Evolutionary conservation across 2,329 filamentous ascomycete genomes (phyloP).

Genomic region (Fonsecaea pugnacius): DNA sequence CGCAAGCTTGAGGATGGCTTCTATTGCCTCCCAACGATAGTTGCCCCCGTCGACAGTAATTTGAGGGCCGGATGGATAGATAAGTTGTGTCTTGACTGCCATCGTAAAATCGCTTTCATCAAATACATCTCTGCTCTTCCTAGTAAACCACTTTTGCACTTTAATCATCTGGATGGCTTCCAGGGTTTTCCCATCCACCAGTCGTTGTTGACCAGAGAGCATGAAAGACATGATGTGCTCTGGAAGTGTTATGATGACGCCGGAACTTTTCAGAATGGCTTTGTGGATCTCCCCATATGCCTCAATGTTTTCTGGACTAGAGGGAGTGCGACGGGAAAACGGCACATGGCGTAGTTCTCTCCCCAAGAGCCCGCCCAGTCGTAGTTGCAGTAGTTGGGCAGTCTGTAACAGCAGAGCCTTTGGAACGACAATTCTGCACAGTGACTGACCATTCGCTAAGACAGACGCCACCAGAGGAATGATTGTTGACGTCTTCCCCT

Average conservation of each 20-base stretch:
- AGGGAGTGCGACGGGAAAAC: conserved; percentile 48
- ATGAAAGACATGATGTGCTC: conserved; percentile 68
- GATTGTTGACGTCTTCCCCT: conserved; percentile 64
- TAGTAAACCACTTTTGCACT: conserved; percentile 54
- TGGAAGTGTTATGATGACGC: conserved; percentile 65
- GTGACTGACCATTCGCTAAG: conserved; percentile 55
- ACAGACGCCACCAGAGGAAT: conserved; percentile 64
- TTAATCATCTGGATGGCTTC: conserved; percentile 46
- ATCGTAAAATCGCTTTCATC: conserved; percentile 71
- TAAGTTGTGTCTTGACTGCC: conserved; percentile 63
- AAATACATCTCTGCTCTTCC: conserved; percentile 58
- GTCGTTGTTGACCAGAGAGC: conserved; percentile 62
- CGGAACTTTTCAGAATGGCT: conserved; percentile 55
- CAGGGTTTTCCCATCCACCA: conserved; percentile 41
- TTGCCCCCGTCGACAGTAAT: conserved; percentile 57
- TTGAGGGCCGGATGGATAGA: conserved; percentile 65
- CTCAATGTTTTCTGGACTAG: conserved; percentile 41
- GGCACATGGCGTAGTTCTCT: conserved; percentile 54
- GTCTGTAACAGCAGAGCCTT: conserved; percentile 67
- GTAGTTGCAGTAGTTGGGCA: conserved; percentile 57
- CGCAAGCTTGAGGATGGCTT: conserved; percentile 48
- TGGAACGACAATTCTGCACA: conserved; percentile 64
- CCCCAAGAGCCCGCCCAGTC: conserved; percentile 51
- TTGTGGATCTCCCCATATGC: conserved; percentile 48
- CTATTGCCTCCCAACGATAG: conserved; percentile 61